phyloP scores from a whole-genome alignment of 2,329 filamentous ascomycete genomes.

The Paramyrothecium sp. region DNA sequence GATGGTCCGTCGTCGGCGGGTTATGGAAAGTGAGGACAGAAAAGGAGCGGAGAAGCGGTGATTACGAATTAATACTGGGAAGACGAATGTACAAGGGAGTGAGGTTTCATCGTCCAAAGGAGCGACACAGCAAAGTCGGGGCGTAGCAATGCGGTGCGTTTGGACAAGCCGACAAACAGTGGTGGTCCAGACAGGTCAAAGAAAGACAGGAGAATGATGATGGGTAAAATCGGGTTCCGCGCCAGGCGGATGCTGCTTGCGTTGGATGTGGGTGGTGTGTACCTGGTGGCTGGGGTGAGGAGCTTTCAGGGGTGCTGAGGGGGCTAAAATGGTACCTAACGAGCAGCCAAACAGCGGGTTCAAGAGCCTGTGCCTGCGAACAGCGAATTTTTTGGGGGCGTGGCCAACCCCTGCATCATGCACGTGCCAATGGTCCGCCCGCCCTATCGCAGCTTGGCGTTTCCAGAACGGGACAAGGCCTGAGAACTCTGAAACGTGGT shows the following conservation, averaged over 20 bases:
- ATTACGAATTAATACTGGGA: slow-evolving; percentile 1
- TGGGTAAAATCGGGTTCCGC: too few species aligned
- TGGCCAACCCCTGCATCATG: background rate
- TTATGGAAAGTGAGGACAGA: background rate
- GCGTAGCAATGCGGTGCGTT: background rate
- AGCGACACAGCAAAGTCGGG: background rate
- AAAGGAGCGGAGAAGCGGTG: background rate
- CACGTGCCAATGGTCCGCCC: background rate
- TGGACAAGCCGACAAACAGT: background rate
- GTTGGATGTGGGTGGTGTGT: background rate
- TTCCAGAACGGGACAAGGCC: background rate
- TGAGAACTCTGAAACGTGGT: background rate
- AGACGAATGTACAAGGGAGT: background rate
- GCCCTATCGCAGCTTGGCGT: background rate
- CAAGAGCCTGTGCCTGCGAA: too few species aligned
- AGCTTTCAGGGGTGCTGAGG: too few species aligned
- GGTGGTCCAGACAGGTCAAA: background rate
- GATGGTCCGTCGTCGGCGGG: slow-evolving; percentile 5
- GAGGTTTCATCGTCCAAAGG: background rate
- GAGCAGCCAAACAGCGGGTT: too few species aligned
- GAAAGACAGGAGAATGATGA: too few species aligned
- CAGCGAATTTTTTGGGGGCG: too few species aligned
- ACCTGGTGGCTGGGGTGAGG: background rate
- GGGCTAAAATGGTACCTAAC: too few species aligned
- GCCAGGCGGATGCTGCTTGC: background rate